Evolutionary conservation across 2,329 filamentous ascomycete genomes (phyloP), one percentile per base, ranked within the genome.

Genomic region (Plectosphaerella cucumerina): DNA sequence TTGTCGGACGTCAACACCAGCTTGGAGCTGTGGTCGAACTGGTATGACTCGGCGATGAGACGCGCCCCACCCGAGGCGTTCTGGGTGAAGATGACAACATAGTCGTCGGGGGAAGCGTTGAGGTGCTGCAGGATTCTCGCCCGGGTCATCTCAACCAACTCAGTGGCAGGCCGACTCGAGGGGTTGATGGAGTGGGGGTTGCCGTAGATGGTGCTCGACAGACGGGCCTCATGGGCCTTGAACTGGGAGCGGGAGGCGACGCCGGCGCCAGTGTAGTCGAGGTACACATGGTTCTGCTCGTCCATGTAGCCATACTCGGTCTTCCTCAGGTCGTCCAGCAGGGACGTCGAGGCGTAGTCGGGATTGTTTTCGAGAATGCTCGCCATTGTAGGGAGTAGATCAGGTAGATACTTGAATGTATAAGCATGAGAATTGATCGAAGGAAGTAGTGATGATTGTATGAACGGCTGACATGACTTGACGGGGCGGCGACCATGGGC

Each of bases 161-260:
- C 53, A 0, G 68, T 73, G 12, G 69, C 61, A 0, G 62, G 61
- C 42, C 59, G 61, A 47, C 65, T 69, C 2, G 70, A 67, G 1
- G 70, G 69, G 54, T 66, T 72, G 34, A 54, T 51, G 5, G 69
- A 71, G 59, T 73, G 70, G 1, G 70, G 70, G 59, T 73, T 73
- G 50, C 70, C 70, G 21, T 64, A 68, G 18, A 70, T 52, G 3
- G 54, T 56, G n/a, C 47, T 44, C 9, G 57, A 49, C 4, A 70
- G 56, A 0, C 69, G 67, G 18, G 54, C 51, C 8, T 60, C 55
- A 48, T 71, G 68, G 1, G 64, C 63, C 3, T 49, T 53, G 44
- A 64, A 53, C 55, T 73, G 70, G 2, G 61, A 48, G 1, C 57
- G 58, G 3, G 69, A 62, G 1, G 67, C 62, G 3, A 73, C 64